Evolutionary conservation across 345 rosid genomes (phyloP), one percentile per base, ranked within the genome.

Genomic region (Citropsis articulata): DNA sequence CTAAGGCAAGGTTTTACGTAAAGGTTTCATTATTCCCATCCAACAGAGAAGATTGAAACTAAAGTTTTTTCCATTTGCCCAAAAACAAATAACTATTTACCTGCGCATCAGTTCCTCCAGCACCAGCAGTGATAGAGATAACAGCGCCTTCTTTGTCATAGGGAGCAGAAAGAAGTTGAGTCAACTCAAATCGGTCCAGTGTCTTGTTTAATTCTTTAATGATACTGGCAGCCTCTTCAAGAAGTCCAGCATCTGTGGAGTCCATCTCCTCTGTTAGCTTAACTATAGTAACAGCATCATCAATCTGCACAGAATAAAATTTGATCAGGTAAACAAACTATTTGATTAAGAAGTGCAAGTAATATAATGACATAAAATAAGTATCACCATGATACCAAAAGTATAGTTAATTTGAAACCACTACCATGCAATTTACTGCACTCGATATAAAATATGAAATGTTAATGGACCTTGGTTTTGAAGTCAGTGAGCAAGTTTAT

Each of bases 51-150:
- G 45, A 60, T 8, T 45, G 57, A 31, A 72, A 66, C 3, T 31
- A 64, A 38, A 70, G 14, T 7, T 55, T 6, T 27, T 27, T 42
- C 33, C 64, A 71, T 25, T 68, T 19, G 13, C 16, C 9, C 57
- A 4, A 33, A 57, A 36, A 42, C 38, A 71, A 66, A 61, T 60
- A 57, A 62, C 71, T 80, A 80, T 71, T 74, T 87, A 93, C 99
- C 98, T 95, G 99, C 18, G 99, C 99, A 82, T 95, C 99, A 35
- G 99, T 93, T 68, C 99, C 99, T 30, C 99, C 99, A 75, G 99
- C 99, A 78, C 99, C 99, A 80, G 99, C 99, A 2, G 96, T 84
- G 71, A 96, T 92, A 67, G 88, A 80, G 78, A 96, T 81, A 62
- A 96, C 88, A 63, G 98, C 98, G 70, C 98, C 95, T 85, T 94